These are phyloP conservation scores for Ziziphus jujuba DNA, from an alignment of 306 rosid genomes.

Conservation along the genomic window DNA sequence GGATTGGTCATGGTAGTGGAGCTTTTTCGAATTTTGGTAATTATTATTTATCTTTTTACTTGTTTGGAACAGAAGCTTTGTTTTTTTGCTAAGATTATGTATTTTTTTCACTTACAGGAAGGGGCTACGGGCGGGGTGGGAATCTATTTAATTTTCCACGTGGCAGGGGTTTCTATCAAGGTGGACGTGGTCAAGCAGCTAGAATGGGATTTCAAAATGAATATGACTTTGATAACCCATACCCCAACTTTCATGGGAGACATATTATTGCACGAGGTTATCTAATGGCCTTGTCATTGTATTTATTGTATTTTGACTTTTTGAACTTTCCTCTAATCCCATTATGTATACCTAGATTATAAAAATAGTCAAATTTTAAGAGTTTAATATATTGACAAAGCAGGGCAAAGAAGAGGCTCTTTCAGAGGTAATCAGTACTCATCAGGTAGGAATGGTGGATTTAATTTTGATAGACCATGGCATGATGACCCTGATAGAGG, in stretches of 20 bases:
- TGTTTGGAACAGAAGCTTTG: constrained; percentile 22
- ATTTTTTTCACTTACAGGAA: constrained; percentile 35
- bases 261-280: constrained; percentile 52
- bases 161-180: constrained; percentile 45
- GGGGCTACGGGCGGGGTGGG: constrained; percentile 56
- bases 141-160: constrained; percentile 42
- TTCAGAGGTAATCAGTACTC: constrained; percentile 48
- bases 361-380: neutral
- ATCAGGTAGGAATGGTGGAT: constrained; percentile 35
- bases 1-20: constrained; percentile 56
- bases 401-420: constrained; percentile 56
- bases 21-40: constrained; percentile 51
- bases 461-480: constrained; percentile 45
- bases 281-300: constrained; percentile 20
- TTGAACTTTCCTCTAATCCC: neutral
- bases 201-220: constrained; percentile 42
- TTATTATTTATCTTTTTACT: constrained; percentile 10
- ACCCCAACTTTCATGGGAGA: constrained; percentile 53
- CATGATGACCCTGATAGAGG: constrained; percentile 49
- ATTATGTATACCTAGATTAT: too few relatives aligned
- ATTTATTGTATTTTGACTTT: constrained; percentile 11
- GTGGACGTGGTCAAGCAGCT: constrained; percentile 50
- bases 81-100: constrained; percentile 10
- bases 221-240: constrained; percentile 28
- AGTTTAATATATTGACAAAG: constrained; percentile 12